phyloP scores from a whole-genome alignment of 805 yeast genomes.

The Hermanozyma aechmeae region DNA sequence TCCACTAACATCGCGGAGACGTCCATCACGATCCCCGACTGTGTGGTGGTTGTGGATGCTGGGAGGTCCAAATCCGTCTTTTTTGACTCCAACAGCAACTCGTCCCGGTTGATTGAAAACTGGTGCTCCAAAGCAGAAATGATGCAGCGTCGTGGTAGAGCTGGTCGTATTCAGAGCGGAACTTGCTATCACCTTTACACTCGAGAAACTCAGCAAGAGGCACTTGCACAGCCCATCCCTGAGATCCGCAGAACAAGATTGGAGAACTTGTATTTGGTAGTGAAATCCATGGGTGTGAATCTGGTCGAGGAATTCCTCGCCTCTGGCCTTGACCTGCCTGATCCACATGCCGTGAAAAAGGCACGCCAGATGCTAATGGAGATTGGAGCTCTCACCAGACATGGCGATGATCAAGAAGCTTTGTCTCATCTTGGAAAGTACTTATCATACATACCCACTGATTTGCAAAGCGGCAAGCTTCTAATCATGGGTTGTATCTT shows the following conservation, averaged over 20 bases:
- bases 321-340: constrained; percentile 79
- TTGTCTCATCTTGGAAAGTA: constrained; percentile 75
- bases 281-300: constrained; percentile 79
- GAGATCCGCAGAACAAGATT: constrained; percentile 80
- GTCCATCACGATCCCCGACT: constrained; percentile 91
- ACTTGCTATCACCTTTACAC: constrained; percentile 76
- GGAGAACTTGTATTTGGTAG: constrained; percentile 74
- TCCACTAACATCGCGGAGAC: constrained; percentile 96
- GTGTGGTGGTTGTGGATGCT: constrained; percentile 82
- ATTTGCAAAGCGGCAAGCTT: constrained; percentile 76
- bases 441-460: constrained; percentile 77
- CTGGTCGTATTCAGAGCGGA: constrained; percentile 91
- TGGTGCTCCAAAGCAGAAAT: constrained; percentile 91
- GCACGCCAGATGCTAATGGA: constrained; percentile 49
- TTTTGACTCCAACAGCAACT: constrained; percentile 58
- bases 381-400: constrained; percentile 56
- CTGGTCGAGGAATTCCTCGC: constrained; percentile 63
- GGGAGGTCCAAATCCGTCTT: constrained; percentile 77
- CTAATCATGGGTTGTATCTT: constrained; percentile 73
- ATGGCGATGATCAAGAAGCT: constrained; percentile 16
- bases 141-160: constrained; percentile 89
- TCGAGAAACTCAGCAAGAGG: constrained; percentile 38
- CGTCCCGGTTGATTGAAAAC: constrained; percentile 62
- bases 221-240: constrained; percentile 74
- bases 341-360: constrained; percentile 35